These are phyloP conservation scores for Acanthamoeba royreba DNA, from an alignment of 208 protist species.

Conservation along the genomic window DNA sequence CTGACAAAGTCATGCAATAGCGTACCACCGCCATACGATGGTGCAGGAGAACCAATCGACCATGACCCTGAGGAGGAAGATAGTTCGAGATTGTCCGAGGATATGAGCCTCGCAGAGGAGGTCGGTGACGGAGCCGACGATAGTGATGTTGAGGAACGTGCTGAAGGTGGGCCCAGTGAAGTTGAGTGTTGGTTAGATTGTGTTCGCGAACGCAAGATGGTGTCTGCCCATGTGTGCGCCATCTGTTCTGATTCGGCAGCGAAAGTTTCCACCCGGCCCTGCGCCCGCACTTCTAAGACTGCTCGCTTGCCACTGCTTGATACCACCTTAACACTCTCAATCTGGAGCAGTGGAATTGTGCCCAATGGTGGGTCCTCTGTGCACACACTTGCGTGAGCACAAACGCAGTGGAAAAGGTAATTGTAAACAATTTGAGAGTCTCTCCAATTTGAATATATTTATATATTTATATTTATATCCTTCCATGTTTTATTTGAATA, in stretches of 20 bases:
- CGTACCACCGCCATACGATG: neutral
- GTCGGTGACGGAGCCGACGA: too few species aligned
- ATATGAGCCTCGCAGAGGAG: too few species aligned
- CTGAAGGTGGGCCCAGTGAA: neutral
- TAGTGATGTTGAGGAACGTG: neutral
- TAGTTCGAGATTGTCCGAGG: too few species aligned
- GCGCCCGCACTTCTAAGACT: neutral
- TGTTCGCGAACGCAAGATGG: neutral
- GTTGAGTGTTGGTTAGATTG: neutral
- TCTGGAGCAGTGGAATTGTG: neutral
- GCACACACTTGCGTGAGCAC: too few species aligned
- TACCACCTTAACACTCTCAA: neutral
- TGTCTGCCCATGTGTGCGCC: neutral
- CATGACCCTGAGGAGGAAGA: too few species aligned
- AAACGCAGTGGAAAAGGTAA: too few species aligned
- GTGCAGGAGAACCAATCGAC: too few species aligned
- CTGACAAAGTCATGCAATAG: neutral
- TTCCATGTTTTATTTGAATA: too few species aligned
- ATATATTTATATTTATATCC: too few species aligned
- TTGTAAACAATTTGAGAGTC: too few species aligned
- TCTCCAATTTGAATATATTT: too few species aligned
- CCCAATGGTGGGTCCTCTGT: too few species aligned
- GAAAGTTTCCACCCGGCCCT: neutral
- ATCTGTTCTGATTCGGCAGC: neutral
- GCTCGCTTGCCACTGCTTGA: neutral